Base-by-base conservation (phyloP, 768 basidiomycete genomes). In the Auricularia cornea region DNA sequence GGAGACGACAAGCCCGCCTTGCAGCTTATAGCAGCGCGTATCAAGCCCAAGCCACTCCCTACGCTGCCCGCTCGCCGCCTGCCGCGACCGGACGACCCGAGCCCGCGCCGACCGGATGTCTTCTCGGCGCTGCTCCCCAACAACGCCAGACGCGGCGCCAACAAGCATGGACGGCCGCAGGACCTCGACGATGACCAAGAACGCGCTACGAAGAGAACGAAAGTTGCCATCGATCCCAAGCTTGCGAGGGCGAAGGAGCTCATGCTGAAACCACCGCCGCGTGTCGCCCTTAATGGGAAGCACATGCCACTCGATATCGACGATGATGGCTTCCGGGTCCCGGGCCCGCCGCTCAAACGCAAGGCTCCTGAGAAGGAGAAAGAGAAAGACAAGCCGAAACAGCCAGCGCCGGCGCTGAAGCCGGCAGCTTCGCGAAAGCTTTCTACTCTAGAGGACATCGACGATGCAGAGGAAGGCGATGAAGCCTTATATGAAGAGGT, bases 51-150 rank as follows among this genome's bases (percentile, higher is more conserved):
- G 20, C 57, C 62, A 8, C 32, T 44, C 10, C 56, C 61, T 11
- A 12, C 48, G 8, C 54, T 51, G 18, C 48, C 52, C 3, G 23
- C 30, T 20, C 61, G 51, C 31, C 61, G 61, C 28, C 14, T 56
- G 51, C 44, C 61, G 18, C 41, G 61, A 10, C 61, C 61, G n/a
- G 62, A 63, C 38, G 62, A 63, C 38, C 62, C 62, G 12, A 56
- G 57, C 54, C 62, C 62, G 18, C 62, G 62, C 38, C n/a, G 56
- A 10, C 54, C 54, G 6, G 54, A 57, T 20, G 20, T 57, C 29
- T 57, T 28, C 54, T 57, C 54, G 23, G 6, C 54, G 11, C 29
- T 57, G 28, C 20, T 57, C 12, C n/a, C 20, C 8, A 52, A 52
- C 20, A 52, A 57, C 16, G 28, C 54, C 6, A 5, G 30, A 29